phyloP scores from a whole-genome alignment of 1,284 basidiomycete species.

The Cryptococcus hybrid region DNA sequence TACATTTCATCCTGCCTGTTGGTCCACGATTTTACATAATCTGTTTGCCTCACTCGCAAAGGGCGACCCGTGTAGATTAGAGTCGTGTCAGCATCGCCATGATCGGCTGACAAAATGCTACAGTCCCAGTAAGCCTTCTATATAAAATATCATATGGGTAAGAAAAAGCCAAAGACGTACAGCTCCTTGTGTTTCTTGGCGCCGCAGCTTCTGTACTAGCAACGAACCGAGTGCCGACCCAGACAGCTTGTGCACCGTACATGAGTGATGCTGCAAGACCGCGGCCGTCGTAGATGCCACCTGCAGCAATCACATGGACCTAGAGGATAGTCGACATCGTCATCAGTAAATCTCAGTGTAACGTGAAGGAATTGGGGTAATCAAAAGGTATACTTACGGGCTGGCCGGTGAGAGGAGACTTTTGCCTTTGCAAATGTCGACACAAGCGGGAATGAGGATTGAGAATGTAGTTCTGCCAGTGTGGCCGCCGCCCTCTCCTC shows the following conservation, averaged over 20 bases:
- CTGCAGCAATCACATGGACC: constrained; percentile 77
- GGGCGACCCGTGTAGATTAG: constrained; percentile 86
- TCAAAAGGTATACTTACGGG: constrained; percentile 51
- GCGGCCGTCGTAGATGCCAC: constrained; percentile 80
- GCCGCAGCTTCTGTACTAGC: constrained; percentile 76
- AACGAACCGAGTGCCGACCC: constrained; percentile 90
- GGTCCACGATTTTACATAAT: constrained; percentile 73
- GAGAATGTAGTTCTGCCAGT: constrained; percentile 46
- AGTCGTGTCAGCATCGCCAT: constrained; percentile 62
- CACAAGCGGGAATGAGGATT: constrained; percentile 63
- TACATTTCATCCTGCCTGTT: constrained; percentile 48
- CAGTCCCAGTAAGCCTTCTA: background rate
- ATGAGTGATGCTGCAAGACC: constrained; percentile 79
- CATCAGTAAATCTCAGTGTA: constrained; percentile 1
- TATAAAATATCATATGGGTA: background rate
- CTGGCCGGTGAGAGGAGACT: constrained; percentile 71
- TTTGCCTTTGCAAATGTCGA: constrained; percentile 73
- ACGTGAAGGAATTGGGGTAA: background rate
- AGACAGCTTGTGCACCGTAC: constrained; percentile 81
- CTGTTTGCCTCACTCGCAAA: constrained; percentile 73
- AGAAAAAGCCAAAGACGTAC: constrained; percentile 24
- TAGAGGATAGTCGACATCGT: background rate
- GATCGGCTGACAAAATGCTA: constrained; percentile 41
- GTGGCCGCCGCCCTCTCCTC: constrained; percentile 77
- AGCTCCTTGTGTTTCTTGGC: constrained; percentile 75